Evolutionary conservation across 495 filamentous ascomycete genomes (phyloP).

Genomic region (Ramalina peruviana): DNA sequence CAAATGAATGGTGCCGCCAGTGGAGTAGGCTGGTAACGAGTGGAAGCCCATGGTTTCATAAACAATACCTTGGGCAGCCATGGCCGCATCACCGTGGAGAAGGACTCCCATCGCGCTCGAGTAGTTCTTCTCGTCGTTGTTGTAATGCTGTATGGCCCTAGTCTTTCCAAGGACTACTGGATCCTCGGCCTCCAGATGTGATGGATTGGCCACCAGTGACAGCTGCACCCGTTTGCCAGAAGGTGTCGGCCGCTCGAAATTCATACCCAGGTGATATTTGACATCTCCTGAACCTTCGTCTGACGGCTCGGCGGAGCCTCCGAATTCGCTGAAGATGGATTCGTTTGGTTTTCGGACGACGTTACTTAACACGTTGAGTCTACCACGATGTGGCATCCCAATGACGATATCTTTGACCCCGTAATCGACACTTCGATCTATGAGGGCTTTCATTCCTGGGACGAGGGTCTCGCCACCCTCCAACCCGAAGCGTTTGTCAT

Average conservation of each 20-base stretch:
- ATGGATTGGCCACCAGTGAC: conserved; percentile 94
- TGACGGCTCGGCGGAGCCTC: conserved; percentile 70
- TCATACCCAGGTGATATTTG: conserved; percentile 99
- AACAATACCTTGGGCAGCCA: conserved; percentile 90
- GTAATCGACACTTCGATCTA: conserved; percentile 95
- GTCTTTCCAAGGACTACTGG: conserved; percentile 96
- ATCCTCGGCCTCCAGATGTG: conserved; percentile 96
- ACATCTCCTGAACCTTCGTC: conserved; percentile 98
- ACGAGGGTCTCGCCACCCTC: conserved; percentile 94
- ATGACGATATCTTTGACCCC: conserved; percentile 98
- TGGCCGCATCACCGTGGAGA: conserved; percentile 93
- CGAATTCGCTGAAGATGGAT: conserved; percentile 98
- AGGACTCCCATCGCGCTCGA: conserved; percentile 86
- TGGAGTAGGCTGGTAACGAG: conserved; percentile 86
- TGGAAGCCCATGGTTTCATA: conserved; percentile 99
- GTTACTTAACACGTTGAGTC: conserved; percentile 95
- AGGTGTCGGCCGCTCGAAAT: conserved; percentile 95
- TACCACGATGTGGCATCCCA: conserved; percentile 97
- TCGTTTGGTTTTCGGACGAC: conserved; percentile 98
- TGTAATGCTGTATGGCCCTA: conserved; percentile 96
- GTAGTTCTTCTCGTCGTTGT: conserved; percentile 81
- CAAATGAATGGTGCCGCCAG: conserved; percentile 92
- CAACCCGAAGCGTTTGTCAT: conserved; percentile 97
- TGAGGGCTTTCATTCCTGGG: conserved; percentile 97
- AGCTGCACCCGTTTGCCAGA: conserved; percentile 98